phyloP scores from a whole-genome alignment of 2,329 filamentous ascomycete species.

The Chaetomium strumarium region DNA sequence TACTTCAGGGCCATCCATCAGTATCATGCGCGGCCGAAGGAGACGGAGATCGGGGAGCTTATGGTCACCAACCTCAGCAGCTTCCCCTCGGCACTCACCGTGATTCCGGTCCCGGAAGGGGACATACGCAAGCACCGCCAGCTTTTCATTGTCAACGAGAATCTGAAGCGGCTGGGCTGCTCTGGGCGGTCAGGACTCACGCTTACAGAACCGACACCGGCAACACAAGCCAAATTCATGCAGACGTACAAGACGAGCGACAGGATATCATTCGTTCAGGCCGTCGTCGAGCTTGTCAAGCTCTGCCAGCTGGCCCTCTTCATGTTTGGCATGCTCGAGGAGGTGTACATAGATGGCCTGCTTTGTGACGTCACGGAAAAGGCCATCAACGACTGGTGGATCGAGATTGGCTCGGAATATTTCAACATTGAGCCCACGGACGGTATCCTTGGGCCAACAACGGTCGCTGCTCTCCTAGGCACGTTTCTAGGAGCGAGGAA shows the following conservation, averaged over 20 bases:
- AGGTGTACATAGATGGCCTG: constrained; percentile 84
- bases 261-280: constrained; percentile 67
- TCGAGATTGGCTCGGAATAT: constrained; percentile 82
- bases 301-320: constrained; percentile 84
- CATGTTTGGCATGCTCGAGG: constrained; percentile 80
- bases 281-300: constrained; percentile 84
- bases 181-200: constrained; percentile 84
- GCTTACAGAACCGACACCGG: constrained; percentile 68
- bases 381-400: constrained; percentile 93
- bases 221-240: constrained; percentile 84
- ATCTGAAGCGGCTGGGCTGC: constrained; percentile 87
- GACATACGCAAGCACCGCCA: constrained; percentile 75
- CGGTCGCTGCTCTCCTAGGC: constrained; percentile 80
- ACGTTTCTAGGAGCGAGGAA: constrained; percentile 87
- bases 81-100: constrained; percentile 85
- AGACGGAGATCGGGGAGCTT: constrained; percentile 74
- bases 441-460: constrained; percentile 86
- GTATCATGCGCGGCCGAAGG: constrained; percentile 76
- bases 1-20: constrained; percentile 85
- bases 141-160: constrained; percentile 88
- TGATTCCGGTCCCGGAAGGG: constrained; percentile 85
- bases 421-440: constrained; percentile 91
- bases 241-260: constrained; percentile 86
- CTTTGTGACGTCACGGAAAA: constrained; percentile 90
- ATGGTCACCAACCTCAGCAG: constrained; percentile 93